Evolutionary conservation across 495 filamentous ascomycete species (phyloP).

Genomic region (Bacidia rubella): DNA sequence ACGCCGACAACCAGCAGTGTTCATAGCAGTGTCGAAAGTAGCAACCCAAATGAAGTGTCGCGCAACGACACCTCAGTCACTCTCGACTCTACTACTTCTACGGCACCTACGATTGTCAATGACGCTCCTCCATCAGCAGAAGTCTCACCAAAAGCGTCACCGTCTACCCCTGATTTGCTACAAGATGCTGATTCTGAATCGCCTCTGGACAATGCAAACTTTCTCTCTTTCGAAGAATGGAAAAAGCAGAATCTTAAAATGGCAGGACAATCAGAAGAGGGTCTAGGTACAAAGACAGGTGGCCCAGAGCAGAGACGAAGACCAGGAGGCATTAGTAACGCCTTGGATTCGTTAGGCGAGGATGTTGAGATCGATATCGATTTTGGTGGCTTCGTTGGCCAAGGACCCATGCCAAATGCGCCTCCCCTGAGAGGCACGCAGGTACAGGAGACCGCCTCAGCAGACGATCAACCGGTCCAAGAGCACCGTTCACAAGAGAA

Average conservation of each 20-base stretch:
- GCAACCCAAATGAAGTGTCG: not conserved
- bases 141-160: not conserved
- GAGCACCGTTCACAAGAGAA: constrained; percentile 26
- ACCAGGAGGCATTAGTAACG: constrained; percentile 46
- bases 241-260: constrained; percentile 86
- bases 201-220: constrained; percentile 66
- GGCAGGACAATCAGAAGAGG: constrained; percentile 69
- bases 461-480: constrained; percentile 19
- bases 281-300: constrained; percentile 40
- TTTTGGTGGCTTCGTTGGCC: constrained; percentile 54
- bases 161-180: not conserved
- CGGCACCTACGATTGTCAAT: constrained; percentile 1
- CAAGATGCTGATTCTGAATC: constrained; percentile 47
- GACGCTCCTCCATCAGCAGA: not conserved
- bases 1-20: not conserved
- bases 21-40: not conserved
- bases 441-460: constrained; percentile 20
- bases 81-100: not conserved
- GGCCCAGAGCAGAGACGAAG: constrained; percentile 32
- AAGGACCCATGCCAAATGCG: constrained; percentile 20
- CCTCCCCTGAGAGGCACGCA: constrained; percentile 23
- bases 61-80: too few relatives aligned
- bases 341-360: constrained; percentile 65
- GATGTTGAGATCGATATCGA: constrained; percentile 85
- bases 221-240: constrained; percentile 98